Base-by-base conservation (phyloP, 768 basidiomycete species). In the Dictyophora rubrovolvata region DNA sequence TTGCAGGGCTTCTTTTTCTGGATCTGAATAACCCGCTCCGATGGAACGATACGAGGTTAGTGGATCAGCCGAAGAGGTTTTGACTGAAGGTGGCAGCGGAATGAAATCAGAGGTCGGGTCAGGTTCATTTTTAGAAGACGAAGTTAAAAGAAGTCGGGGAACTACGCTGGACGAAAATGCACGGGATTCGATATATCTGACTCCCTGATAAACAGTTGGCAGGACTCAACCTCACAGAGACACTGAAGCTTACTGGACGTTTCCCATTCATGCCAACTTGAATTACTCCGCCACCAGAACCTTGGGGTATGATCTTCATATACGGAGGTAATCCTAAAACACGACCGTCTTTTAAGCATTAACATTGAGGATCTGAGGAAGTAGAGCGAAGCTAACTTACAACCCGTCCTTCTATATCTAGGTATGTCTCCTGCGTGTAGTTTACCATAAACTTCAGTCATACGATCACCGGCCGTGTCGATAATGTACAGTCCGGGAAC, bases 371-470 rank as follows among this genome's bases (percentile, higher is more conserved):
- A 37, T 55, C 14, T 48, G 37, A 20, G 35, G 64, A 48, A 61
- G 28, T 36, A 23, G 57, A 48, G 42, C 17, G 10, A 28, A 55
- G 42, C 51, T 28, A 28, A 67, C 84, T 71, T 75, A 89, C 86
- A 75, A 67, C 72, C 74, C 53, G 83, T 74, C 50, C 80, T 65
- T 61, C 73, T 75, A 66, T 88, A 86, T 68, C 79, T 87, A 16
- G 88, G 86, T 22, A 88, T 70, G 63, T 85, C 80, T 16, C 83
- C 77, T 28, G 77, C 67, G 65, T 87, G 75, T 34, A 86, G 64
- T 2, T 80, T 72, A n/a, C 86, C 87, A 64, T 86, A 89, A 48
- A 77, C 77, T 34, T 87, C 69, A 65, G 86, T 89, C 55, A 83
- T 71, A 48, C 69, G 61, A 68, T 90, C 88, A 1, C 86, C 87